Percentiles rank a stretch among this genome's conserved stretches.
Evolutionary conservation across 345 rosid species (phyloP).

Genomic region (Salix dunnii): DNA sequence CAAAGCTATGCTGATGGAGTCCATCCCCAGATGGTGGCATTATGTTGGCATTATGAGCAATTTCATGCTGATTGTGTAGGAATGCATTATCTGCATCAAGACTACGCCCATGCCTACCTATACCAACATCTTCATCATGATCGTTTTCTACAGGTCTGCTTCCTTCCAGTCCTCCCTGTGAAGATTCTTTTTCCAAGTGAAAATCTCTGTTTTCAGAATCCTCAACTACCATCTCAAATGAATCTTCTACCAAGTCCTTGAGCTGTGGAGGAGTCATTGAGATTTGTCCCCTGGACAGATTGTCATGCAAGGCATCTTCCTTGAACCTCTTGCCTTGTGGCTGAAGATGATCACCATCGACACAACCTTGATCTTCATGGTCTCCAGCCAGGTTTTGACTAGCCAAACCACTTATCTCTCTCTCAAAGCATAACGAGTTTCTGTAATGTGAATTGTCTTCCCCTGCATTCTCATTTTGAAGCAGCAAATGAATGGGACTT

Average conservation of each 20-base stretch:
- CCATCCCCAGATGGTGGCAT: constrained; percentile 5
- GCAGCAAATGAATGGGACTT: constrained; percentile 16
- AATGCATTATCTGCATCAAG: constrained; percentile 15
- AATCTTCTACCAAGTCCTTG: constrained; percentile 10
- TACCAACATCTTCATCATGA: constrained; percentile 13
- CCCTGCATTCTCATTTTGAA: constrained; percentile 17
- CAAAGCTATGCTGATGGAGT: background rate
- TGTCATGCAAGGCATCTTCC: constrained; percentile 12
- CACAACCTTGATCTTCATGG: constrained; percentile 7
- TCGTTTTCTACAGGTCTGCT: constrained; percentile 17
- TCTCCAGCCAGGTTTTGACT: constrained; percentile 15
- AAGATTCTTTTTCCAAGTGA: constrained; percentile 16
- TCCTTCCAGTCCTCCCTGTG: constrained; percentile 15
- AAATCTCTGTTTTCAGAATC: constrained; percentile 10
- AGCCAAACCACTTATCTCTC: constrained; percentile 26
- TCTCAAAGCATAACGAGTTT: constrained; percentile 23
- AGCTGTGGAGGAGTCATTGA: background rate
- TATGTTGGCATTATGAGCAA: constrained; percentile 7
- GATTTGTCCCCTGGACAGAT: constrained; percentile 8
- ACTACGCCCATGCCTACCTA: constrained; percentile 7
- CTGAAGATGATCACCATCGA: constrained; percentile 8
- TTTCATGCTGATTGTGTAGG: constrained; percentile 13
- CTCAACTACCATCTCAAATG: constrained; percentile 3
- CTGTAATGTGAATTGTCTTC: constrained; percentile 8
- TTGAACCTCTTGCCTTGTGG: constrained; percentile 36